Evolutionary conservation across 164 flowering plant species (phyloP).

Genomic region (Kingdonia uniflora): DNA sequence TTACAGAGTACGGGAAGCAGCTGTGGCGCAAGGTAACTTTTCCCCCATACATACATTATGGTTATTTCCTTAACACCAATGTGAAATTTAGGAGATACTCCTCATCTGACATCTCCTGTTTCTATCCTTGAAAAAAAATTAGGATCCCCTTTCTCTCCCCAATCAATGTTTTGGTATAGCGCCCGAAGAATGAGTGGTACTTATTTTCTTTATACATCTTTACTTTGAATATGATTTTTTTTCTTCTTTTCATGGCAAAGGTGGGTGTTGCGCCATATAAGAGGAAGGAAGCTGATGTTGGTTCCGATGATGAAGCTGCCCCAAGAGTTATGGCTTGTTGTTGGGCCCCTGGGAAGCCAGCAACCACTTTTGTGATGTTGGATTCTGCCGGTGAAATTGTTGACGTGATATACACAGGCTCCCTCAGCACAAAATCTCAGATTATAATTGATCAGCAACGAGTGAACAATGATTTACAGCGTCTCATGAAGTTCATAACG

Average conservation of each 20-base stretch:
- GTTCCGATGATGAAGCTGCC: constrained; percentile 69
- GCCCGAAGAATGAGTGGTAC: too few relatives aligned
- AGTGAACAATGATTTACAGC: constrained; percentile 80
- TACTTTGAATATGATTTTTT: too few relatives aligned
- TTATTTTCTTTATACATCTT: too few relatives aligned
- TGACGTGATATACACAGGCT: constrained; percentile 76
- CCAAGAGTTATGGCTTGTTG: constrained; percentile 96
- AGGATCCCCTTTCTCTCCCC: too few relatives aligned
- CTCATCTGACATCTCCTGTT: too few relatives aligned
- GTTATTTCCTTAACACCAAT: too few relatives aligned
- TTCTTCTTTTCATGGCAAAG: constrained; percentile 16
- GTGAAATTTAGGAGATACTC: too few relatives aligned
- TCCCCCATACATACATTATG: too few relatives aligned
- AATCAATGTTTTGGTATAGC: too few relatives aligned
- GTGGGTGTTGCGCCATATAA: constrained; percentile 91
- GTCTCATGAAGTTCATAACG: constrained; percentile 76
- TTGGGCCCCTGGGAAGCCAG: constrained; percentile 97
- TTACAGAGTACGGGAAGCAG: constrained; percentile 64
- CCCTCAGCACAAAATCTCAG: constrained; percentile 65
- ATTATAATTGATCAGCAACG: constrained; percentile 75
- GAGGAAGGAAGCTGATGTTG: constrained; percentile 51
- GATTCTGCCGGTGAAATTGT: constrained; percentile 90
- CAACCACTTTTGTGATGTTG: constrained; percentile 92
- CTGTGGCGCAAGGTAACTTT: constrained; percentile 33
- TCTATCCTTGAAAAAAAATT: too few relatives aligned